Evolutionary conservation across 192 early-diverging fungal species (phyloP).

Genomic region (Thamnidium elegans): DNA sequence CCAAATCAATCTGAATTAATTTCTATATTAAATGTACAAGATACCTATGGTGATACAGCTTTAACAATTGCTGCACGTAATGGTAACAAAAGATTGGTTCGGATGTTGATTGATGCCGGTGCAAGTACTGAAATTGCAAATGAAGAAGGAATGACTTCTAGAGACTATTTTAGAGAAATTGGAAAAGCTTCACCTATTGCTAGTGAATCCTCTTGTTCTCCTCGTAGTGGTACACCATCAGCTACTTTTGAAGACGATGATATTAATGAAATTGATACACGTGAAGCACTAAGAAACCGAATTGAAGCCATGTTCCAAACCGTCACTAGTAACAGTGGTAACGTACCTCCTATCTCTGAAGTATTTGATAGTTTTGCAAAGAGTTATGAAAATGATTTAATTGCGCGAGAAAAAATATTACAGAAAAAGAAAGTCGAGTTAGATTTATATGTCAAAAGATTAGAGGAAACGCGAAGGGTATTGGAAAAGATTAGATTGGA

Average conservation of each 20-base stretch:
- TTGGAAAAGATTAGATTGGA: conserved; percentile 32
- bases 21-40: conserved; percentile 75
- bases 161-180: conserved; percentile 45
- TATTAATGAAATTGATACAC: background rate
- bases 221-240: too few species aligned
- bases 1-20: conserved; percentile 73
- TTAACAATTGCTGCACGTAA: conserved; percentile 63
- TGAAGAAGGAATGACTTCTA: conserved; percentile 60
- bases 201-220: background rate
- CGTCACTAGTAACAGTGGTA: background rate
- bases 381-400: conserved; percentile 43
- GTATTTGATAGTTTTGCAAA: conserved; percentile 42
- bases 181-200: background rate
- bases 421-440: conserved; percentile 34
- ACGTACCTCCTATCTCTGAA: conserved; percentile 33
- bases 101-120: conserved; percentile 56
- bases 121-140: conserved; percentile 67
- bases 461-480: conserved; percentile 31
- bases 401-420: conserved; percentile 44
- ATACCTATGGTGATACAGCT: conserved; percentile 79
- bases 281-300: background rate
- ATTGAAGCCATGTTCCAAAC: conserved; percentile 10
- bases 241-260: background rate
- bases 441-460: conserved; percentile 26
- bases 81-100: conserved; percentile 57